A percentile compares a stretch with the other conserved stretches of the same genome.
These are phyloP conservation scores for Stylonectria norvegica DNA, from an alignment of 2,329 filamentous ascomycete genomes.

Conservation along the genomic window DNA sequence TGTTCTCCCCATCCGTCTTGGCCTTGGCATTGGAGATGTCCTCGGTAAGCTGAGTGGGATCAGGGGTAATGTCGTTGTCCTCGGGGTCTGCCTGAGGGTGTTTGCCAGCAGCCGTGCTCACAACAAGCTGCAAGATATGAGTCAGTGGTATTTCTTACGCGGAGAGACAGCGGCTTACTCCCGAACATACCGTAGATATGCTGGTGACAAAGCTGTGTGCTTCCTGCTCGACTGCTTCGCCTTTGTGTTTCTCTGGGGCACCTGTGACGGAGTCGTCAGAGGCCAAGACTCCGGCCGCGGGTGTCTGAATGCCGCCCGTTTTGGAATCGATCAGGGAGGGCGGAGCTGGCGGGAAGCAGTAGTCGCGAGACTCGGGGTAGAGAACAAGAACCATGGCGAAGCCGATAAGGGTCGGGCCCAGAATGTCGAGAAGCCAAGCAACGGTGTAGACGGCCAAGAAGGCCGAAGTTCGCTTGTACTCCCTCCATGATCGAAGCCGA, in stretches of 20 bases:
- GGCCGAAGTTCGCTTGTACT: conserved; percentile 61
- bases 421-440: conserved; percentile 71
- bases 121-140: conserved; percentile 51
- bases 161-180: conserved; percentile 22
- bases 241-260: conserved; percentile 77
- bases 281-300: conserved; percentile 69
- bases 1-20: conserved; percentile 44
- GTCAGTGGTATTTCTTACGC: conserved; percentile 3
- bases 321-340: conserved; percentile 66
- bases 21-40: conserved; percentile 40
- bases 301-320: conserved; percentile 74
- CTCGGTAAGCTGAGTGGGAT: conserved; percentile 36
- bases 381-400: conserved; percentile 64
- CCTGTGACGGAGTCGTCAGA: conserved; percentile 76
- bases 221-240: conserved; percentile 79
- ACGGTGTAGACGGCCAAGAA: conserved; percentile 57
- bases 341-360: conserved; percentile 75
- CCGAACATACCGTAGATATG: conserved; percentile 45
- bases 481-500: conserved; percentile 75
- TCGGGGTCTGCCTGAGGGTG: conserved; percentile 64
- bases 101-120: conserved; percentile 74
- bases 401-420: conserved; percentile 58
- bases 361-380: conserved; percentile 57
- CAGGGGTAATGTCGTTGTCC: conserved; percentile 54
- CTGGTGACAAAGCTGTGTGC: conserved; percentile 76